Evolutionary conservation across 192 early-diverging fungal genomes (phyloP), one percentile per base, ranked within the genome.

Genomic region (Lobosporangium transversale): DNA sequence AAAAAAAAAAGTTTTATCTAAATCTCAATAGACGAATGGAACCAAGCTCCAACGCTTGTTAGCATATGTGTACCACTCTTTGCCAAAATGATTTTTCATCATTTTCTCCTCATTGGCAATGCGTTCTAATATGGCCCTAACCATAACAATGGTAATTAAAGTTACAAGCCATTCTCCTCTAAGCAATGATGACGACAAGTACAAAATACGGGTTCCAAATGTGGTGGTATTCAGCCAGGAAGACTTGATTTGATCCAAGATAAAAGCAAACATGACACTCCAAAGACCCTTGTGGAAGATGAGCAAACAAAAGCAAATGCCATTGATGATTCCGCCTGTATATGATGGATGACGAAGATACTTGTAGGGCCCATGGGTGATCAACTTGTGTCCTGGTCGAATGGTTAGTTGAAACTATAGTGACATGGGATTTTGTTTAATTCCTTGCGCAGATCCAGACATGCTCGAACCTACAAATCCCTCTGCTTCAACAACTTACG

Each of bases 261-360:
- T 11, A 10, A 18, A 35, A 12, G 36, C 33, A 1, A 56, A 5
- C 4, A 11, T 8, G 54, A 56, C 33, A 18, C 37, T 35, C 58
- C 49, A 62, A 20, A 70, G 51, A 18, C 68, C 68, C 8, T 58
- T 40, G 4, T 48, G 51, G 18, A 45, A 55, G 24, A 70, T 31
- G 6, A 62, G 40, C 17, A 49, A 3, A 17, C 31, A 18, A 40
- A 33, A 18, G 1, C 20, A 7, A 14, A 36, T 4, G 3, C 20
- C 6, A 45, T 31, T 55, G 32, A 70, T 12, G 23, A 62, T 35
- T 0, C 58, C 59, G 11, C 68, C 68, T 0, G 58, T 62, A 53
- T 70, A 70, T 30, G 68, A 70, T 2, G 68, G 68, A 40, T 70
- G 68, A 29, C 59, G 59, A 14, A 70, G 68, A 52, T 55, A 62